Evolutionary conservation across 2,329 filamentous ascomycete genomes (phyloP), one percentile per base, ranked within the genome.

Genomic region (Aspergillus novoparasiticus): DNA sequence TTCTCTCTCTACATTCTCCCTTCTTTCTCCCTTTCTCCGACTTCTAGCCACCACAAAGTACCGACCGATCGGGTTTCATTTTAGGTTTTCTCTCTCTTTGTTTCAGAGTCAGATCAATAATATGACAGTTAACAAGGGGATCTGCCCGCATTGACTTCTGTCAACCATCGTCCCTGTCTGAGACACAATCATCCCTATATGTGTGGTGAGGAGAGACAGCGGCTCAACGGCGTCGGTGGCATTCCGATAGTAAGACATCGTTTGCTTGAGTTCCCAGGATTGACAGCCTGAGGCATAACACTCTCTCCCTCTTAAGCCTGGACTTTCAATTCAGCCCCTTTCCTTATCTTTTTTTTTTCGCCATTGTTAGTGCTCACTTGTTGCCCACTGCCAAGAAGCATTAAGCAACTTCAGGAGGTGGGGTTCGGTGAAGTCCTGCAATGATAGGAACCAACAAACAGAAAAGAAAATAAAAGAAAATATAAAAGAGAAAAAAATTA

Each of bases 341-440:
- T 34, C 51, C 51, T 39, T 55, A 54, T 54, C 50, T 55, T 53
- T 53, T 28, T 28, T 26, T 4, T 8, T 21, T 30, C 32, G n/a
- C 32, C 51, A 26, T 39, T 12, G 19, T 39, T 55, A 39, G 51
- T 39, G 32, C 51, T 55, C 51, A 55, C 32, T 26, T 55, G 28
- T 51, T 51, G 28, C n/a, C 28, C 48, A 32, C 51, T 55, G 51
- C 51, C 51, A 55, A 39, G 51, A 55, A 39, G 32, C 51, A 39
- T 55, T 39, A 39, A 55, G 51, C 51, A 55, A 39, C 32, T 55
- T 55, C 32, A 39, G 19, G 21, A 23, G 30, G 51, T 55, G 51
- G 51, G n/a, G 51, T 36, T 26, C 51, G 30, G 32, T 39, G 36
- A 41, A 41, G 36, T 32, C 32, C 51, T 55, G 51, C 51, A 55